Evolutionary conservation across 2,329 filamentous ascomycete species (phyloP).

Genomic region (Xylariales sp.): DNA sequence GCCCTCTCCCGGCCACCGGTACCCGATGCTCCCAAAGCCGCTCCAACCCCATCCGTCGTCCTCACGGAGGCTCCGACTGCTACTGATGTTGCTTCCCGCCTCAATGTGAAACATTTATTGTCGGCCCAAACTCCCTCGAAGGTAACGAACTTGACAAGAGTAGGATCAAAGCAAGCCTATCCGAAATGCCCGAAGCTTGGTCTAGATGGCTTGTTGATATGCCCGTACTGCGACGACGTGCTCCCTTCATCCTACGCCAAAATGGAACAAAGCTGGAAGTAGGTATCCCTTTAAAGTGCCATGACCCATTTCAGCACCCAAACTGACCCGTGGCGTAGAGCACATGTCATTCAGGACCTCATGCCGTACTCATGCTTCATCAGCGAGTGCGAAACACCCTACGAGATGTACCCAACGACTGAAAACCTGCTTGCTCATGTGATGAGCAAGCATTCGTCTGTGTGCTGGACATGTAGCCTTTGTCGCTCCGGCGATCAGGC

Average conservation of each 20-base stretch:
- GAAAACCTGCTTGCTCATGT: constrained; percentile 10
- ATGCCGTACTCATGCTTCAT: constrained; percentile 18
- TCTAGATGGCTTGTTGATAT: constrained; percentile 6
- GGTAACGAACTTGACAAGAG: constrained; percentile 10
- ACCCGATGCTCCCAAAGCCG: not conserved
- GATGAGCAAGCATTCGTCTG: constrained; percentile 6
- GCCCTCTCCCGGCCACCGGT: too few relatives aligned
- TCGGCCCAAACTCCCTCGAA: constrained; percentile 5
- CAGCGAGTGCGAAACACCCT: constrained; percentile 4
- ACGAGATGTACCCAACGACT: constrained; percentile 5
- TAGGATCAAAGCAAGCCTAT: constrained; percentile 10
- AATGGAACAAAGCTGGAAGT: constrained; percentile 19
- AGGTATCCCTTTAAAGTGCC: not conserved
- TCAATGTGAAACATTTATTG: constrained; percentile 7
- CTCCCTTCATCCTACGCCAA: constrained; percentile 10
- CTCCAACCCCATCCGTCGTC: not conserved
- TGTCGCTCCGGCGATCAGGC: not conserved
- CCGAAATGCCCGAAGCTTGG: constrained; percentile 1
- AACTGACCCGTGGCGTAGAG: constrained; percentile 2
- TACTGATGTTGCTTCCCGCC: constrained; percentile 4
- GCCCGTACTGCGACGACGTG: constrained; percentile 15
- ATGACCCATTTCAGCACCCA: not conserved
- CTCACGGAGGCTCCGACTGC: not conserved
- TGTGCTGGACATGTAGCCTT: constrained; percentile 5
- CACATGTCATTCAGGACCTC: constrained; percentile 9